phyloP scores from a whole-genome alignment of 768 basidiomycete species.

The Lyophyllum semitale region DNA sequence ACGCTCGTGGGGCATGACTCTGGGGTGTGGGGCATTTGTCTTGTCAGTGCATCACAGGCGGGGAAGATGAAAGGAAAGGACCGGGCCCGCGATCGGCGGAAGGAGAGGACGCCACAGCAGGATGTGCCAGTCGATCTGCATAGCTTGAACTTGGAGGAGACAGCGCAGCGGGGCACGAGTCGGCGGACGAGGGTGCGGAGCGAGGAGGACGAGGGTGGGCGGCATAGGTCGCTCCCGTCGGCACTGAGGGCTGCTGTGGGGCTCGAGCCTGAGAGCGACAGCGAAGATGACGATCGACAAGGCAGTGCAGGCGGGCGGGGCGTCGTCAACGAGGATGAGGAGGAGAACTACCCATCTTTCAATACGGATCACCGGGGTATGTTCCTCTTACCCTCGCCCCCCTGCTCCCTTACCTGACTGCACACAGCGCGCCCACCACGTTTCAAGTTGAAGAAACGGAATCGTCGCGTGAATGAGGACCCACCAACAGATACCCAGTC shows the following conservation, averaged over 20 bases:
- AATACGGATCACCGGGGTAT: not conserved
- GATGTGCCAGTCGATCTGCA: not conserved
- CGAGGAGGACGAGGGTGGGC: not conserved
- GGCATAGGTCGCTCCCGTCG: conserved; percentile 32
- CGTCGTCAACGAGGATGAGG: conserved; percentile 6
- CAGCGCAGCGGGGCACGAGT: not conserved
- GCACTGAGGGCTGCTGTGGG: conserved; percentile 54
- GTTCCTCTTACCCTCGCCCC: not conserved
- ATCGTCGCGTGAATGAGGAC: too few relatives aligned
- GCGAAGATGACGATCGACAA: not conserved
- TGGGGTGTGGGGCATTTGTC: conserved; percentile 12
- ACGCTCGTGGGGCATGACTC: conserved; percentile 28
- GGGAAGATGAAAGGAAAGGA: not conserved
- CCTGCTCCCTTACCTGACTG: not conserved
- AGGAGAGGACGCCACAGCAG: not conserved
- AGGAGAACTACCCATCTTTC: not conserved
- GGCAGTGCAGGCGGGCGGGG: conserved; percentile 6
- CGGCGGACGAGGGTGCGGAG: not conserved
- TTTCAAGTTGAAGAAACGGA: too few relatives aligned
- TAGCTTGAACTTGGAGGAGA: not conserved
- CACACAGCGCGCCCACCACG: not conserved
- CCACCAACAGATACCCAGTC: not conserved
- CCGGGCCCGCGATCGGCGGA: not conserved
- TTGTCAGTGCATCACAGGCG: conserved; percentile 5
- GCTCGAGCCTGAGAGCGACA: conserved; percentile 15